These are phyloP conservation scores for Paramarasmius palmivorus DNA, from an alignment of 1,284 basidiomycete species.

Conservation along the genomic window DNA sequence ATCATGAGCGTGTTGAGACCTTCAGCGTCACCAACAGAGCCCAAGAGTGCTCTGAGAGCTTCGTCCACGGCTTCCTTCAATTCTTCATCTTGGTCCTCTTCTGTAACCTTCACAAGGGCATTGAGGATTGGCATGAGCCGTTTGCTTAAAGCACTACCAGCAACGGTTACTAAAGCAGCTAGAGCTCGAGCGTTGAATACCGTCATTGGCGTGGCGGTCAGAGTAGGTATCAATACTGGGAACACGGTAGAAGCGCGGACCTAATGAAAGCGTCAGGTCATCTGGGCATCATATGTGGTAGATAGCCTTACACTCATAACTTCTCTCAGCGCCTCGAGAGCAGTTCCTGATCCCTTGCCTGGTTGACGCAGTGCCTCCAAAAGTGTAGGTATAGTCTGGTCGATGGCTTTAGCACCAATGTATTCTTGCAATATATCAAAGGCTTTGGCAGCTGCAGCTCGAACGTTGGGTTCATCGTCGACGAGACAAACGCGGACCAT, in stretches of 20 bases:
- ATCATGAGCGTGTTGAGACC: conserved; percentile 90
- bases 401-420: conserved; percentile 89
- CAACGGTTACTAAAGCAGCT: conserved; percentile 89
- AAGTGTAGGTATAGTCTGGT: conserved; percentile 95
- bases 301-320: conserved; percentile 82
- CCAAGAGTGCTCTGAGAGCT: conserved; percentile 72
- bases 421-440: conserved; percentile 94
- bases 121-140: conserved; percentile 77
- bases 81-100: conserved; percentile 70
- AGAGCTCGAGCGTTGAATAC: conserved; percentile 96
- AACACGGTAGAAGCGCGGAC: conserved; percentile 93
- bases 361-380: conserved; percentile 91
- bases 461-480: conserved; percentile 86
- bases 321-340: conserved; percentile 89
- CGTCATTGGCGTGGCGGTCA: conserved; percentile 89
- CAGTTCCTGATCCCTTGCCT: conserved; percentile 92
- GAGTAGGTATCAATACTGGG: conserved; percentile 95
- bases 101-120: conserved; percentile 73
- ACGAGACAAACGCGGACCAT: conserved; percentile 87
- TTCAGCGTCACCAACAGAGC: conserved; percentile 80
- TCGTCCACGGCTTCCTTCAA: conserved; percentile 73
- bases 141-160: conserved; percentile 86
- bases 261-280: conserved; percentile 34
- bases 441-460: conserved; percentile 88
- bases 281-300: not conserved